These are phyloP conservation scores for Phoma sp. DNA, from an alignment of 2,329 filamentous ascomycete species.

Conservation along the genomic window DNA sequence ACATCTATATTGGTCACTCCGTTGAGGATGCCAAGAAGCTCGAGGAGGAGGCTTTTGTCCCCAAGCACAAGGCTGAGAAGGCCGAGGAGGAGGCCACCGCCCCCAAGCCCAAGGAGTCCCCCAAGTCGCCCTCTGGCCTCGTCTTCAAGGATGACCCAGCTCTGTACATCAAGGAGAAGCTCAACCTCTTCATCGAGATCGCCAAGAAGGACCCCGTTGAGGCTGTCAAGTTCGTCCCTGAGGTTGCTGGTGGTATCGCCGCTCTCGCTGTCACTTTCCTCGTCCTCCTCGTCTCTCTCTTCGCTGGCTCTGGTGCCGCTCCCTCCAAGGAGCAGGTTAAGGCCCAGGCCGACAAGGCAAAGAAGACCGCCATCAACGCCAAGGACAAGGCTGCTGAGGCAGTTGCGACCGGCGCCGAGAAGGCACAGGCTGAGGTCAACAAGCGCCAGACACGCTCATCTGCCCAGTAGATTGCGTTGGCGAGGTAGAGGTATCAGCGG, in stretches of 20 bases:
- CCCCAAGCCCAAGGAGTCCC: constrained; percentile 73
- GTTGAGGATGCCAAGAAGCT: constrained; percentile 89
- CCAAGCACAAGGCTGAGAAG: constrained; percentile 86
- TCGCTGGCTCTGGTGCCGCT: constrained; percentile 68
- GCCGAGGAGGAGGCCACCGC: constrained; percentile 78
- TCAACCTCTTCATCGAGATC: constrained; percentile 87
- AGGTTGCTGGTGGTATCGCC: constrained; percentile 82
- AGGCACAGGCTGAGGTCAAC: constrained; percentile 75
- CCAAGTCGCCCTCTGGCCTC: constrained; percentile 77
- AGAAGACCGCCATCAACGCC: constrained; percentile 70
- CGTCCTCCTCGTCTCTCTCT: constrained; percentile 72
- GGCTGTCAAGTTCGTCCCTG: constrained; percentile 88
- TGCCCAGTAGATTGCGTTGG: constrained; percentile 34
- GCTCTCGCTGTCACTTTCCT: constrained; percentile 74
- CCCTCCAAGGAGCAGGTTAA: constrained; percentile 72
- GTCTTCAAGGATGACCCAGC: constrained; percentile 92
- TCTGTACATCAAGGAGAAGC: constrained; percentile 87
- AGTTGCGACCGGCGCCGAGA: constrained; percentile 68
- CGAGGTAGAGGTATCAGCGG: constrained; percentile 8
- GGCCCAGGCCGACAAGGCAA: constrained; percentile 76
- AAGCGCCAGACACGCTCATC: constrained; percentile 63
- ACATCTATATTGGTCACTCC: constrained; percentile 99
- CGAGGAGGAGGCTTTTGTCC: constrained; percentile 85
- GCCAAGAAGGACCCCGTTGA: constrained; percentile 82
- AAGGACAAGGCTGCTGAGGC: constrained; percentile 76